A percentile compares a stretch with the other conserved stretches of the same genome.
Conservation (phyloP, 164 flowering plant genomes). For the Vitis labrusca region DNA sequence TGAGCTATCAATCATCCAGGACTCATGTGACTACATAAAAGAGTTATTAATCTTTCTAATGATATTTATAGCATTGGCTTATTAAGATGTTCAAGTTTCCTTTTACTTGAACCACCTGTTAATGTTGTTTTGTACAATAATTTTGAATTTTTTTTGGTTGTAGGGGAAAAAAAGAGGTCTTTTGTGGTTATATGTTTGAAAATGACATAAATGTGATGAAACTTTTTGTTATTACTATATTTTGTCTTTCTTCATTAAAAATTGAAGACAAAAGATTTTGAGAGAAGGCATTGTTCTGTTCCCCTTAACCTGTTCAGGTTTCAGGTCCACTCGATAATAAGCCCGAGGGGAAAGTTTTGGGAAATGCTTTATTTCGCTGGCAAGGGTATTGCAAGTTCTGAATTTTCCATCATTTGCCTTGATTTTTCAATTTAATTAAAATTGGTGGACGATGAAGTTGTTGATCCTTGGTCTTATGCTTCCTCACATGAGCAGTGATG, state of each 20-base stretch:
- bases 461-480: background rate
- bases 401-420: background rate
- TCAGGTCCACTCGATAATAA: conserved; percentile 74
- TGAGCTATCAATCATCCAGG: too few species aligned
- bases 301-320: conserved; percentile 57
- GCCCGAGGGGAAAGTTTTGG: conserved; percentile 54
- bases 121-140: too few species aligned
- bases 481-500: conserved; percentile 49
- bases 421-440: background rate
- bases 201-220: too few species aligned
- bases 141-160: too few species aligned
- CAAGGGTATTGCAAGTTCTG: conserved; percentile 54
- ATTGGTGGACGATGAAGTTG: background rate
- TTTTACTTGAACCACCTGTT: too few species aligned
- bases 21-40: too few species aligned
- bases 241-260: background rate
- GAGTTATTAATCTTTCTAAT: too few species aligned
- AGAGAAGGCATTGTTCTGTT: background rate
- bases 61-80: too few species aligned
- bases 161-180: too few species aligned
- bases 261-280: background rate
- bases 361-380: conserved; percentile 91
- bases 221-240: too few species aligned
- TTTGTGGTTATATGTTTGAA: too few species aligned
- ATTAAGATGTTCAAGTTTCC: too few species aligned